phyloP scores from a whole-genome alignment of 2,329 filamentous ascomycete genomes.

The Fusarium continuum region DNA sequence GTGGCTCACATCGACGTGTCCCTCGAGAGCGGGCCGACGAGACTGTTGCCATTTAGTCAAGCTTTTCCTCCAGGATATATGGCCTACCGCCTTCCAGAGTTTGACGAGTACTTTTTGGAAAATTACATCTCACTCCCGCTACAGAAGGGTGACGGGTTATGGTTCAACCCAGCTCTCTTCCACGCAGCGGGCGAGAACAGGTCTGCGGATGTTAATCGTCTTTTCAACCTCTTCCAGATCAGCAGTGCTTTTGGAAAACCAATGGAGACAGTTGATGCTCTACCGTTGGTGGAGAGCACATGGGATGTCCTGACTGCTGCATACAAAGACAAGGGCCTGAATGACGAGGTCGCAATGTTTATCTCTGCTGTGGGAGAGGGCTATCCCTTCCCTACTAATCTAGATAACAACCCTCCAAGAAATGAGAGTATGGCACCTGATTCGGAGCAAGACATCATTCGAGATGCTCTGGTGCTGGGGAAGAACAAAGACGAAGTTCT shows the following conservation, averaged over 20 bases:
- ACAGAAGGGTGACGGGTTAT: conserved; percentile 65
- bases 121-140: conserved; percentile 63
- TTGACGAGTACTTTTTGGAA: conserved; percentile 62
- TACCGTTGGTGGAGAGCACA: conserved; percentile 56
- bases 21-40: conserved; percentile 65
- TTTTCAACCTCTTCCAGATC: conserved; percentile 70
- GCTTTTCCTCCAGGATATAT: conserved; percentile 65
- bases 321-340: conserved; percentile 50
- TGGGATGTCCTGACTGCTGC: conserved; percentile 53
- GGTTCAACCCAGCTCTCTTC: conserved; percentile 71
- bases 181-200: conserved; percentile 70
- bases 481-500: conserved; percentile 54
- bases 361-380: conserved; percentile 64
- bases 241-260: conserved; percentile 70
- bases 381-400: conserved; percentile 70
- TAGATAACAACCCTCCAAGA: conserved; percentile 65
- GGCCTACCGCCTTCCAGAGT: conserved; percentile 63
- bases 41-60: conserved; percentile 69
- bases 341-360: conserved; percentile 55
- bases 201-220: conserved; percentile 57
- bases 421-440: conserved; percentile 67
- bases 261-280: conserved; percentile 68
- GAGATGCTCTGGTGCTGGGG: conserved; percentile 53
- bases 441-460: conserved; percentile 64
- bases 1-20: conserved; percentile 71